Evolutionary conservation across 2,329 filamentous ascomycete species (phyloP).

Genomic region (Thermomyces lanuginosus): DNA sequence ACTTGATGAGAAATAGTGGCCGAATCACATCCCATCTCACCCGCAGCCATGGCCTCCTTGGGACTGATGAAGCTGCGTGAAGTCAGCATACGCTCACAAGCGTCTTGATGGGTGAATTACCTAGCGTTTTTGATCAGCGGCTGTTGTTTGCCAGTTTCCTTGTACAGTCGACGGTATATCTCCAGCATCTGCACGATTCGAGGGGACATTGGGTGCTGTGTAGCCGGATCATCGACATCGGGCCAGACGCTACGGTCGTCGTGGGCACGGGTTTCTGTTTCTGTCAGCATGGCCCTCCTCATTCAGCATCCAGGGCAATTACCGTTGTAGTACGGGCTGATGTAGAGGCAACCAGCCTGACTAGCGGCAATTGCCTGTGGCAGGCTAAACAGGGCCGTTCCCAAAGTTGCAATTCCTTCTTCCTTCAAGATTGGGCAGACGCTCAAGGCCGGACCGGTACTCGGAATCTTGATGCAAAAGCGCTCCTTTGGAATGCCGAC

Average conservation of each 20-base stretch:
- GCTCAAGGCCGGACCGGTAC: conserved; percentile 32
- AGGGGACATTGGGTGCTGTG: conserved; percentile 33
- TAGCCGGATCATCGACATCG: conserved; percentile 31
- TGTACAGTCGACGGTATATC: conserved; percentile 31
- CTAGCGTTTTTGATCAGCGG: conserved; percentile 34
- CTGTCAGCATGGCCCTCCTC: neutral
- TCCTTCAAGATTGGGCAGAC: conserved; percentile 27
- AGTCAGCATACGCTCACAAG: too few species aligned
- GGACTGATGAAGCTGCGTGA: neutral
- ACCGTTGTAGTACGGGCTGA: conserved; percentile 37
- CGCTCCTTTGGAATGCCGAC: conserved; percentile 31
- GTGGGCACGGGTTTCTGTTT: conserved; percentile 29
- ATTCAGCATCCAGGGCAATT: conserved; percentile 3
- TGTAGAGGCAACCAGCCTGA: conserved; percentile 32
- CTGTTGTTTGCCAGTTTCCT: conserved; percentile 33
- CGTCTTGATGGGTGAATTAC: conserved; percentile 9
- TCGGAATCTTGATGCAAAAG: conserved; percentile 38
- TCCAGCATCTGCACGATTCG: conserved; percentile 35
- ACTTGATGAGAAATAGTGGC: neutral
- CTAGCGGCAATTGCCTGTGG: conserved; percentile 35
- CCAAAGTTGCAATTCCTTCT: conserved; percentile 34
- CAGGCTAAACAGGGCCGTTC: conserved; percentile 33
- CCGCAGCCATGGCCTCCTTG: conserved; percentile 1
- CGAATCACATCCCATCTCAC: conserved; percentile 1
- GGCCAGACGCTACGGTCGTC: conserved; percentile 31